Conservation (phyloP, 164 flowering plant species). For the Sextonia rubra region DNA sequence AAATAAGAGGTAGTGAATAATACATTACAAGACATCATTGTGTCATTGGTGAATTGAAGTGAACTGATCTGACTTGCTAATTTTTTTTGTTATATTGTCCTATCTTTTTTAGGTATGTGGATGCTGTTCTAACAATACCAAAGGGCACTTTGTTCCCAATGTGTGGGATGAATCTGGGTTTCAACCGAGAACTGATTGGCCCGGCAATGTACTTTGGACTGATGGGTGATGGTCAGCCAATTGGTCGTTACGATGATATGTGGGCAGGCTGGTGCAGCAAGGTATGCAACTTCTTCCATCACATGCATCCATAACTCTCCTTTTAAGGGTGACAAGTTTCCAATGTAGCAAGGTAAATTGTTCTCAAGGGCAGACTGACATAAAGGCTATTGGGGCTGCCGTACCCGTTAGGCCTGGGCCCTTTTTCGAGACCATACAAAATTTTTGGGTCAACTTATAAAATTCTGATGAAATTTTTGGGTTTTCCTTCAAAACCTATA, state of each 20-base stretch:
- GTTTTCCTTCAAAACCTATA: no score
- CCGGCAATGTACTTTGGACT: slow-evolving; percentile 87
- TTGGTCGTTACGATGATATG: slow-evolving; percentile 84
- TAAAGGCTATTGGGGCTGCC: no score
- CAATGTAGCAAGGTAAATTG: no score
- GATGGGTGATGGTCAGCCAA: slow-evolving; percentile 90
- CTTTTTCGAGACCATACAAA: no score
- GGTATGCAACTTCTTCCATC: slow-evolving; percentile 28
- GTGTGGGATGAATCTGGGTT: slow-evolving; percentile 80
- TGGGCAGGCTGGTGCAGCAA: slow-evolving; percentile 89
- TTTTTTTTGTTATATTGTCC: background rate
- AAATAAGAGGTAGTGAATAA: slow-evolving; percentile 48
- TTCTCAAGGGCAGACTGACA: no score
- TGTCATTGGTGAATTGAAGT: background rate
- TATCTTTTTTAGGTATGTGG: slow-evolving; percentile 49
- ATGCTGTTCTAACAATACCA: slow-evolving; percentile 77
- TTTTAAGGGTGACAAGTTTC: no score
- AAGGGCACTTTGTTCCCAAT: slow-evolving; percentile 80
- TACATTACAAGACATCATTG: background rate
- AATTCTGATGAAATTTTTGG: no score
- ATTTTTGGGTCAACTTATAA: no score
- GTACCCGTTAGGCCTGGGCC: no score
- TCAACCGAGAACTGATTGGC: slow-evolving; percentile 75
- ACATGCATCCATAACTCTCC: background rate
- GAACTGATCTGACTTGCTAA: background rate